Conservation (phyloP, 1,284 basidiomycete genomes). For the Irpex sp. region DNA sequence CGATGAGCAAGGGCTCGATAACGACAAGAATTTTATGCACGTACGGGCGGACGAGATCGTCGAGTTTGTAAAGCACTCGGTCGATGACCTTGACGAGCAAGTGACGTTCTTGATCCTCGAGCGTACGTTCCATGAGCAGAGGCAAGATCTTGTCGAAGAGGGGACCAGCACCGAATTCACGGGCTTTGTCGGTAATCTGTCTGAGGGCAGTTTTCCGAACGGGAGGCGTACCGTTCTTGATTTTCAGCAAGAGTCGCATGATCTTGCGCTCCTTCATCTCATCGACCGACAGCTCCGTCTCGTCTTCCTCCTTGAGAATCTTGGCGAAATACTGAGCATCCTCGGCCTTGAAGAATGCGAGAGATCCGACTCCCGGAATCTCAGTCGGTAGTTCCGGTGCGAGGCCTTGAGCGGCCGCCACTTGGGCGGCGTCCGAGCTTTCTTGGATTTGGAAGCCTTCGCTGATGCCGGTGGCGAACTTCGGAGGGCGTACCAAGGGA, state of each 20-base stretch:
- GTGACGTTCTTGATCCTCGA: conserved; percentile 99
- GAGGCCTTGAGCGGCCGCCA: conserved; percentile 85
- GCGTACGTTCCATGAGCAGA: conserved; percentile 96
- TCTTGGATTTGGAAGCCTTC: conserved; percentile 97
- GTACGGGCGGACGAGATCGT: conserved; percentile 97
- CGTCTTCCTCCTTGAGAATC: conserved; percentile 92
- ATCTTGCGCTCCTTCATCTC: conserved; percentile 99
- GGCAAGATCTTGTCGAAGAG: conserved; percentile 99
- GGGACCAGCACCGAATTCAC: conserved; percentile 98
- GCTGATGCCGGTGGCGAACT: conserved; percentile 69
- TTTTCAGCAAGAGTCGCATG: conserved; percentile 98
- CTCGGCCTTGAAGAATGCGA: conserved; percentile 98
- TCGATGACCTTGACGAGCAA: conserved; percentile 99
- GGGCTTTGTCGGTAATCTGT: conserved; percentile 99
- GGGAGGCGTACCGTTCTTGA: conserved; percentile 99
- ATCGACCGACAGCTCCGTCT: conserved; percentile 92
- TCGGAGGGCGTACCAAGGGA: conserved; percentile 74
- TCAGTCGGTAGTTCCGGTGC: conserved; percentile 96
- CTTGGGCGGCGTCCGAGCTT: conserved; percentile 81
- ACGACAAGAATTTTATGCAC: conserved; percentile 99
- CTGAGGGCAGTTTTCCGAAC: conserved; percentile 96
- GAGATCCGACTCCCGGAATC: conserved; percentile 94
- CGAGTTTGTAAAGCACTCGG: conserved; percentile 97
- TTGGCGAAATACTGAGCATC: conserved; percentile 98
- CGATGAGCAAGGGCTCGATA: conserved; percentile 97